Evolutionary conservation across 192 early-diverging fungal species (phyloP), one percentile per base, ranked within the genome.

Genomic region (Gonapodya sp.): DNA sequence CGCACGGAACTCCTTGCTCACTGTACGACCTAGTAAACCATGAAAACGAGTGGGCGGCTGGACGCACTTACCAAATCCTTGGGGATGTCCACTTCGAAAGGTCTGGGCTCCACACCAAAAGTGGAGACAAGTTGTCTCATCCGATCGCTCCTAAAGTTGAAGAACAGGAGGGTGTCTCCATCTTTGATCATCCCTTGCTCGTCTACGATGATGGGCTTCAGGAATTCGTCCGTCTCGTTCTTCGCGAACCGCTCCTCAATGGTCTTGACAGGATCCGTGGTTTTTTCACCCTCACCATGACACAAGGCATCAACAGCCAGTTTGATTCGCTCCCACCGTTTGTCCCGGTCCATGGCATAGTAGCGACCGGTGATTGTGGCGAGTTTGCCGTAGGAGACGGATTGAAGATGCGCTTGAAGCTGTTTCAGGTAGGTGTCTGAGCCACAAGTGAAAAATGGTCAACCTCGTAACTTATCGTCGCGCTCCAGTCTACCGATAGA

Each of bases 291-390:
- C 79, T 85, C 84, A 64, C 90, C 94, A 82, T 89, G 86, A 35
- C 94, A 92, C 83, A 99, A 86, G 36, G 89, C 96, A 75, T 99
- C 96, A 83, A 96, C 93, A 36, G 98, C 98, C 36, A 96, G 86
- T 90, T 97, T 92, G 75, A 98, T 84, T 78, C 98, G 92, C 90
- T 99, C 98, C 98, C 98, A 99, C 81, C 98, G 93, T 93, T 99
- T 99, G 87, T 99, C 98, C 85, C 98, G 94, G 86, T 99, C 98
- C 98, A 99, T 99, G 79, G 97, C 97, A 85, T 98, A 99, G 92
- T 99, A 99, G 74, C 98, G 93, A 34, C 98, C 98, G 14, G 92
- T 88, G 78, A 99, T 92, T 35, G 95, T 96, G 18, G 97, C 96
- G n/a, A 99, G 73, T 82, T 88, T 88, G 80, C 97, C 96, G 87